These are phyloP conservation scores for Pichia californica DNA, from an alignment of 805 yeast genomes.

Conservation along the genomic window DNA sequence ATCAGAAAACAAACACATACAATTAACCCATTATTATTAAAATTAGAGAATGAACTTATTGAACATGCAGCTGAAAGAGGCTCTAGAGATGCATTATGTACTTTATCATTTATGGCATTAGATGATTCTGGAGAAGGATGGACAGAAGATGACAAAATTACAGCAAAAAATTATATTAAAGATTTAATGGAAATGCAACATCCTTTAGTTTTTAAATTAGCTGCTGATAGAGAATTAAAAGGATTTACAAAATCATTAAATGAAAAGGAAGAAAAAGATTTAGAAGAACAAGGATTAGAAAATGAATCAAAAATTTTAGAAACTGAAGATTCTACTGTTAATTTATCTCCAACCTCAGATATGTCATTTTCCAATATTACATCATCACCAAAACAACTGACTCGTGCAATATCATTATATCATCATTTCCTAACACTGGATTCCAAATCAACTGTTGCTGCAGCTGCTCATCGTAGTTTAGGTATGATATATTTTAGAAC, in stretches of 20 bases:
- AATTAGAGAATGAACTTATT: constrained; percentile 64
- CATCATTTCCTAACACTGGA: constrained; percentile 50
- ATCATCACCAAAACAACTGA: constrained; percentile 12
- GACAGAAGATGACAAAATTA: constrained; percentile 46
- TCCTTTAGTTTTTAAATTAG: constrained; percentile 68
- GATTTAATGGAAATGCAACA: constrained; percentile 54
- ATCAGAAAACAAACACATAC: constrained; percentile 56
- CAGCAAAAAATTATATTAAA: constrained; percentile 57
- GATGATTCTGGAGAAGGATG: constrained; percentile 25
- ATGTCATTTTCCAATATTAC: constrained; percentile 9
- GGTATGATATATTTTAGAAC: constrained; percentile 57
- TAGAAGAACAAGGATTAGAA: constrained; percentile 28
- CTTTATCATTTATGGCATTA: constrained; percentile 63
- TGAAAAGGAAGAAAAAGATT: background rate
- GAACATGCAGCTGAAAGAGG: constrained; percentile 83
- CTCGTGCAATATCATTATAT: constrained; percentile 58
- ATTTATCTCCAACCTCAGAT: constrained; percentile 20
- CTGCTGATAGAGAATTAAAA: constrained; percentile 64
- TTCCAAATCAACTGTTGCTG: constrained; percentile 49
- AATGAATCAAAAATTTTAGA: background rate
- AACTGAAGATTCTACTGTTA: constrained; percentile 6
- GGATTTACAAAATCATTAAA: constrained; percentile 2
- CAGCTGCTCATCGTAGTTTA: constrained; percentile 64
- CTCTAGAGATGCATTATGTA: constrained; percentile 70
- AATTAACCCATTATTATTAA: constrained; percentile 47